Evolutionary conservation across 768 basidiomycete genomes (phyloP), one percentile per base, ranked within the genome.

Genomic region (Xerocomellus dryophilus): DNA sequence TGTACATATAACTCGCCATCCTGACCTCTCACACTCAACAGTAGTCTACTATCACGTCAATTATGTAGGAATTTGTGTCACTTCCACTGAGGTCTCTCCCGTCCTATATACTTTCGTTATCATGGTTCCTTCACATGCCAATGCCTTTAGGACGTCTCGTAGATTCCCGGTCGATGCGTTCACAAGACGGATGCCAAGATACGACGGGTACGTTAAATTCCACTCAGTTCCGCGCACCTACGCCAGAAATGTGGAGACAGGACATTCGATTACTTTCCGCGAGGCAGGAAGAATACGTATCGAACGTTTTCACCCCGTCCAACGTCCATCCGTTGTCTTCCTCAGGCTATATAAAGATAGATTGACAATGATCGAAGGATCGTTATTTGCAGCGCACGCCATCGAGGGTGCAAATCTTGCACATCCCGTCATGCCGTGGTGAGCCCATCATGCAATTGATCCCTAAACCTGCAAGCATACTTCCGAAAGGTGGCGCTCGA

Each of bases 1-100:
- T 20, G 56, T 46, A 36, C 32, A 48, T 32, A 43, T 49, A 38
- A 32, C 38, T 12, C 52, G 42, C 25, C 52, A 23, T 29, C 43
- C n/a, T 29, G 31, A 35, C 15, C 44, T 8, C 53, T 47, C 50
- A 31, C 40, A 10, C 17, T 49, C 36, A 15, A 54, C 40, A 43
- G 36, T 34, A 47, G 46, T 43, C 42, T 29, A 29, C 47, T 7
- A 56, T 65, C 62, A 67, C 62, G 65, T 65, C 64, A 66, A 42
- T 60, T 42, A 46, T 63, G 44, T 52, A 54, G 42, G 23, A 72
- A 68, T 80, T 49, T 67, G 76, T 41, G 75, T 82, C 34, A 78
- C 75, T 17, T 72, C 72, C 21, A 69, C 73, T 49, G 73, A 73
- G 40, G 52, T 69, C 6, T 79, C 80, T 54, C 68, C 23, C 23